Percentiles rank a stretch among this genome's conserved stretches.
Evolutionary conservation across 441 rosid genomes (phyloP).

Genomic region (Sinapis alba): DNA sequence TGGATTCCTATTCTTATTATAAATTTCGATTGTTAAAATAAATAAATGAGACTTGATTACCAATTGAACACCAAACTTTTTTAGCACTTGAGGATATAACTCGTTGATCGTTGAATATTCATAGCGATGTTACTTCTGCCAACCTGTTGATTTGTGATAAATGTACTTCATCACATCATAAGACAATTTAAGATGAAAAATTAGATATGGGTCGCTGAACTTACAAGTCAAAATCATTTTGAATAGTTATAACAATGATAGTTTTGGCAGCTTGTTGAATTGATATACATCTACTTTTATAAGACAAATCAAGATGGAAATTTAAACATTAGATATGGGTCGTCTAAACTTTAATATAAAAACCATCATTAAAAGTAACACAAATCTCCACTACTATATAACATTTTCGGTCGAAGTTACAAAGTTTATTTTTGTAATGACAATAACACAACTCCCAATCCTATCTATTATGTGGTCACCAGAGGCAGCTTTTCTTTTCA

Average conservation of each 20-base stretch:
- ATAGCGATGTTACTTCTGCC: constrained; percentile 10
- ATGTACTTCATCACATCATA: constrained; percentile 7
- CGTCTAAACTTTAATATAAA: neutral
- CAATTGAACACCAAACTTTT: neutral
- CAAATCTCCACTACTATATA: neutral
- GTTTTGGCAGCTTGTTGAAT: constrained; percentile 2
- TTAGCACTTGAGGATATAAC: constrained; percentile 9
- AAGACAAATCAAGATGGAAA: constrained; percentile 11
- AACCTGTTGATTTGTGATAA: constrained; percentile 29
- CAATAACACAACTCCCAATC: constrained; percentile 30
- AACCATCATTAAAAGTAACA: constrained; percentile 13
- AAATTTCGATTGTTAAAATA: neutral
- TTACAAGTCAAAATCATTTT: neutral
- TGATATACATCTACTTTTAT: neutral
- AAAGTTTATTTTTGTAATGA: constrained; percentile 6
- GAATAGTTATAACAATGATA: neutral
- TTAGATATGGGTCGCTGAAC: constrained; percentile 22
- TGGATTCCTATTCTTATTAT: neutral
- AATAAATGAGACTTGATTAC: neutral
- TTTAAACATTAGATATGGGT: constrained; percentile 15
- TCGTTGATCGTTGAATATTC: constrained; percentile 16
- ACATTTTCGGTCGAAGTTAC: neutral
- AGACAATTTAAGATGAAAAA: neutral
- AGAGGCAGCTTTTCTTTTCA: constrained; percentile 6
- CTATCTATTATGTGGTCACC: constrained; percentile 32